Conservation (phyloP, 345 rosid genomes). For the Camelina neglecta region DNA sequence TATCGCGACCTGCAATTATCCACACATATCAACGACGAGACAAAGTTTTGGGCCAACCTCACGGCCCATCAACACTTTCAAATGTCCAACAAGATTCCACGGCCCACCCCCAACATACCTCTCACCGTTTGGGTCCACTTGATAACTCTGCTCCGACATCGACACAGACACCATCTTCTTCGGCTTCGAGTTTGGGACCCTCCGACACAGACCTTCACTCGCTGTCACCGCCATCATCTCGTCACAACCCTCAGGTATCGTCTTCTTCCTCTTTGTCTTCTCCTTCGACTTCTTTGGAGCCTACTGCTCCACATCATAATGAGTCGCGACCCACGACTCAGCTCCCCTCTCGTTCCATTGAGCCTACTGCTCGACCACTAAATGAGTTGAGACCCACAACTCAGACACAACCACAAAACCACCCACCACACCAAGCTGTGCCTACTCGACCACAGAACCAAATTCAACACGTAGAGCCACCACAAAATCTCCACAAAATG, state of each 20-base stretch:
- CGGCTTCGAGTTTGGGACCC: too few relatives aligned
- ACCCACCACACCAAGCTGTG: neutral
- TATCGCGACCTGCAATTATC: too few relatives aligned
- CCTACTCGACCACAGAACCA: neutral
- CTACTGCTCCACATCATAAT: neutral
- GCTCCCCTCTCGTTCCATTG: neutral
- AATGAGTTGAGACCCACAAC: neutral
- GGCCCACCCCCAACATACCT: too few relatives aligned
- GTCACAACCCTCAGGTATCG: neutral
- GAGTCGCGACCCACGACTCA: neutral
- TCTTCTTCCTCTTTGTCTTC: neutral
- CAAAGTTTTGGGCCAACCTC: too few relatives aligned
- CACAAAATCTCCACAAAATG: neutral
- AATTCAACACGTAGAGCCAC: neutral
- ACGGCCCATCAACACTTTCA: accelerated
- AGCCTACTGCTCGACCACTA: neutral
- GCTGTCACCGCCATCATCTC: too few relatives aligned
- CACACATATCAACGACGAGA: too few relatives aligned
- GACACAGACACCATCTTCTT: too few relatives aligned
- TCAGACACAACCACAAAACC: neutral
- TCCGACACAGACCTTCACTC: too few relatives aligned
- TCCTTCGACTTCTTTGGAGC: neutral
- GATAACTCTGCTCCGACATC: too few relatives aligned
- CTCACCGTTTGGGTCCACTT: accelerated
- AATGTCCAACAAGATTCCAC: accelerated